Evolutionary conservation across 331 rosid species (phyloP).

Genomic region (Saraca asoca): DNA sequence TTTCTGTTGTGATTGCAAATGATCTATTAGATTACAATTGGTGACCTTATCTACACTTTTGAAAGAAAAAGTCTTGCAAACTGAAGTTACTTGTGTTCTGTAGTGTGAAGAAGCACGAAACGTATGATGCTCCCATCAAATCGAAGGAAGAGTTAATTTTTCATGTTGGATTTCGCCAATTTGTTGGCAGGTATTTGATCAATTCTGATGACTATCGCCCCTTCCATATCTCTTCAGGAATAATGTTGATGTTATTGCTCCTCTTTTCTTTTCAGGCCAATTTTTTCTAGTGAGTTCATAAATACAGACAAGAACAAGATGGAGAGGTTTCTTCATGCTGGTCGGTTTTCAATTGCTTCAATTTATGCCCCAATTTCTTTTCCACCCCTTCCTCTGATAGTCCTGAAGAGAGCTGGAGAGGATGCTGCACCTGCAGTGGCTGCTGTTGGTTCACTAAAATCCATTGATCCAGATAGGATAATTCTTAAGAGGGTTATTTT

Average conservation of each 20-base stretch:
- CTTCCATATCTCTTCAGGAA: not conserved
- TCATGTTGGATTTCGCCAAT: conserved; percentile 97
- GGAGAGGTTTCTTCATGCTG: conserved; percentile 99
- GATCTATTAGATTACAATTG: not conserved
- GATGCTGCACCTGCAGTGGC: conserved; percentile 62
- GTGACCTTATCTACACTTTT: conserved; percentile 12
- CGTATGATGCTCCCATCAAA: conserved; percentile 71
- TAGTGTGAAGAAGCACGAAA: conserved; percentile 85
- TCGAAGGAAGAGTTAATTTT: conserved; percentile 86
- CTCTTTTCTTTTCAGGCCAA: conserved; percentile 65
- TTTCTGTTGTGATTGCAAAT: conserved; percentile 25
- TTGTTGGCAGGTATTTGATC: conserved; percentile 69
- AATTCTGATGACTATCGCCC: not conserved
- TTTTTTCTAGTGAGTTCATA: conserved; percentile 77
- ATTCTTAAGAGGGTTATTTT: conserved; percentile 83
- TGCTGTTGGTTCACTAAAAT: conserved; percentile 83
- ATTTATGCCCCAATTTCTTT: conserved; percentile 88
- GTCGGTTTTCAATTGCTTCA: conserved; percentile 87
- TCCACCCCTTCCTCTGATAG: conserved; percentile 81
- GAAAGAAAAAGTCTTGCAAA: conserved; percentile 21
- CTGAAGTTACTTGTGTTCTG: conserved; percentile 32
- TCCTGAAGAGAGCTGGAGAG: conserved; percentile 58
- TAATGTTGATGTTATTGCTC: conserved; percentile 1
- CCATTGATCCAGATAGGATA: conserved; percentile 82
- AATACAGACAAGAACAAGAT: conserved; percentile 90